Percentiles rank a stretch among this genome's conserved stretches.
phyloP scores from a whole-genome alignment of 2,329 filamentous ascomycete species.

The Stemphylium lycopersici region DNA sequence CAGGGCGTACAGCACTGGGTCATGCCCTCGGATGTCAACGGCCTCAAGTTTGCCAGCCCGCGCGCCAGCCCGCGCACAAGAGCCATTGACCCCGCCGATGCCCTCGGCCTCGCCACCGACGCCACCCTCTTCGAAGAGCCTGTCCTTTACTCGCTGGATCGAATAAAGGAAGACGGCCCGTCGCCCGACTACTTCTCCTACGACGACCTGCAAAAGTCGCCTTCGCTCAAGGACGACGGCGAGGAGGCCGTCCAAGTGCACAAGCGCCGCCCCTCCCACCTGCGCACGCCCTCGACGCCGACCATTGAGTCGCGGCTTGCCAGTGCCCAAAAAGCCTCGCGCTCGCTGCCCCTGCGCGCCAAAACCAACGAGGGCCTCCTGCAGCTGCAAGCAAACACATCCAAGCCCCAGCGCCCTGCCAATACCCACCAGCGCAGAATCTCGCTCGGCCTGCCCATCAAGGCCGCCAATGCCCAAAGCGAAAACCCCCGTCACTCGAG shows the following conservation, averaged over 20 bases:
- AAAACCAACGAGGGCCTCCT: slow-evolving; percentile 31
- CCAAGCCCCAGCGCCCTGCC: slow-evolving; percentile 16
- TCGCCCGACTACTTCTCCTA: slow-evolving; percentile 21
- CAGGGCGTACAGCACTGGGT: slow-evolving; percentile 20
- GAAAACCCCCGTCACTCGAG: slow-evolving; percentile 10
- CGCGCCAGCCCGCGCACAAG: slow-evolving; percentile 13
- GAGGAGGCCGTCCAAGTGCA: slow-evolving; percentile 14
- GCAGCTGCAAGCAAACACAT: slow-evolving; percentile 24
- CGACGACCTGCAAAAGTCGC: slow-evolving; percentile 16
- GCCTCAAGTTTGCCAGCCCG: slow-evolving; percentile 24
- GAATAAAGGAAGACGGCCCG: slow-evolving; percentile 16
- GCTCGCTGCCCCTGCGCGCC: slow-evolving; percentile 18
- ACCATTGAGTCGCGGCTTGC: slow-evolving; percentile 20
- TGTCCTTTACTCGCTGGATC: slow-evolving; percentile 24
- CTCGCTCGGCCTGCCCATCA: slow-evolving; percentile 31
- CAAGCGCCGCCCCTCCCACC: slow-evolving; percentile 21
- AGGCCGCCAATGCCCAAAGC: slow-evolving; percentile 6
- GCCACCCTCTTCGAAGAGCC: slow-evolving; percentile 30
- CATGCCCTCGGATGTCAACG: slow-evolving; percentile 14
- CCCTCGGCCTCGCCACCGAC: slow-evolving; percentile 23
- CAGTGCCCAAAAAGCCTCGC: slow-evolving; percentile 15
- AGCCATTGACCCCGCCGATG: slow-evolving; percentile 17
- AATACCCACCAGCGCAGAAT: slow-evolving; percentile 27
- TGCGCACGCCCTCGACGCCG: slow-evolving; percentile 21
- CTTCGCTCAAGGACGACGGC: slow-evolving; percentile 13